Percentiles rank a stretch among this genome's conserved stretches.
phyloP scores from a whole-genome alignment of 208 protist species.

The Crithidia brevicula region DNA sequence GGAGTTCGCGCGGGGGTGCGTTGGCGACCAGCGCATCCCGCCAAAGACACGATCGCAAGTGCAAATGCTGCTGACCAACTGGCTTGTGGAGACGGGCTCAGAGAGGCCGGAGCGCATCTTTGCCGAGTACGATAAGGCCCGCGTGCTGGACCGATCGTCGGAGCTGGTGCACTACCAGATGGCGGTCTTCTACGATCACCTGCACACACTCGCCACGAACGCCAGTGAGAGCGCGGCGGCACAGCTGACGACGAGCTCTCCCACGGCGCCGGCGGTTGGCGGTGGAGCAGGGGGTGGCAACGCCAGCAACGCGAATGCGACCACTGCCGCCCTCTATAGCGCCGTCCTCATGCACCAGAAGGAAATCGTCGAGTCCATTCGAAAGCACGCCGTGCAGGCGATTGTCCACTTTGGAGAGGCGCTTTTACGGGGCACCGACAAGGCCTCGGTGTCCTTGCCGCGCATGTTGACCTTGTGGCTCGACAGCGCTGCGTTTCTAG shows the following conservation, averaged over 20 bases:
- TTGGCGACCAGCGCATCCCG: slow-evolving; percentile 35
- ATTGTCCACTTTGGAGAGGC: slow-evolving; percentile 87
- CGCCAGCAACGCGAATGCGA: not conserved
- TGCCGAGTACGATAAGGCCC: slow-evolving; percentile 71
- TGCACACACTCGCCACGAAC: slow-evolving; percentile 48
- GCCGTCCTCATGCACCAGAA: slow-evolving; percentile 29
- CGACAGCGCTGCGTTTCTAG: slow-evolving; percentile 62
- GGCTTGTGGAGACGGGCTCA: slow-evolving; percentile 75
- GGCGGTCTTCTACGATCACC: slow-evolving; percentile 93
- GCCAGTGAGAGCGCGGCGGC: slow-evolving; percentile 22
- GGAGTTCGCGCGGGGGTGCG: slow-evolving; percentile 67
- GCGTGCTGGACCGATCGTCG: slow-evolving; percentile 59
- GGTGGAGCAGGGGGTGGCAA: not conserved
- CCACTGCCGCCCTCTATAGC: slow-evolving; percentile 22
- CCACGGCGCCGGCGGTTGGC: not conserved
- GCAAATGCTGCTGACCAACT: slow-evolving; percentile 77
- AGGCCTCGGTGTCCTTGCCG: slow-evolving; percentile 93
- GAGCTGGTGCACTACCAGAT: slow-evolving; percentile 93
- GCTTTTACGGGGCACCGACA: slow-evolving; percentile 79
- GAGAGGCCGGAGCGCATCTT: slow-evolving; percentile 84
- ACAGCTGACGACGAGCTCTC: slow-evolving; percentile 19
- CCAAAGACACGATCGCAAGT: slow-evolving; percentile 59
- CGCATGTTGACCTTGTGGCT: slow-evolving; percentile 97
- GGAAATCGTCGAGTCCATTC: slow-evolving; percentile 37
- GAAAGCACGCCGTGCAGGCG: slow-evolving; percentile 25